These are phyloP conservation scores for Amylocarpus encephaloides DNA, from an alignment of 2,329 filamentous ascomycete genomes.

Conservation along the genomic window DNA sequence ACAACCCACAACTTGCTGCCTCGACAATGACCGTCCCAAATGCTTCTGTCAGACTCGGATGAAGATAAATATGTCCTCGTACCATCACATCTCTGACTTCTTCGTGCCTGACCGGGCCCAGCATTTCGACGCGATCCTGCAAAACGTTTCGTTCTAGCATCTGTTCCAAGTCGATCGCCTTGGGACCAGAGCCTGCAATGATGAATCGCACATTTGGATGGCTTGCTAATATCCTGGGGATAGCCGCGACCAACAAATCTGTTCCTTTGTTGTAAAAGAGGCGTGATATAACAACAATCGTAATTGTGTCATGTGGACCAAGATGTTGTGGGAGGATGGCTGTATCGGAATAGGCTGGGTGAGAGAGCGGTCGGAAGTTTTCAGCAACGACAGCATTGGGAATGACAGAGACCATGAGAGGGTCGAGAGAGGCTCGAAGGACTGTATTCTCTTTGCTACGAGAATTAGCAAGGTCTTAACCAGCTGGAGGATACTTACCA, in stretches of 20 bases:
- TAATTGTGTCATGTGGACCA: slow-evolving; percentile 80
- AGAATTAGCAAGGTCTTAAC: slow-evolving; percentile 18
- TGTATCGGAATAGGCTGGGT: slow-evolving; percentile 37
- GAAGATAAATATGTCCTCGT: slow-evolving; percentile 90
- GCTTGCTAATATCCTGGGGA: slow-evolving; percentile 81
- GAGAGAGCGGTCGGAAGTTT: slow-evolving; percentile 74
- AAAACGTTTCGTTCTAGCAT: slow-evolving; percentile 95
- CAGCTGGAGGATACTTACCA: slow-evolving; percentile 52
- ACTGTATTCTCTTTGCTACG: slow-evolving; percentile 94
- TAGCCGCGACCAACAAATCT: slow-evolving; percentile 91
- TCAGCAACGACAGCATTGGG: slow-evolving; percentile 96
- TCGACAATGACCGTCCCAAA: slow-evolving; percentile 98
- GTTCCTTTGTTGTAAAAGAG: slow-evolving; percentile 99
- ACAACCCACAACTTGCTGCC: slow-evolving; percentile 89
- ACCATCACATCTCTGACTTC: slow-evolving; percentile 98
- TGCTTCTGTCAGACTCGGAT: slow-evolving; percentile 90
- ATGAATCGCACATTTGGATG: slow-evolving; percentile 95
- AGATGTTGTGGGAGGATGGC: slow-evolving; percentile 56
- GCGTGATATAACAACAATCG: slow-evolving; percentile 93
- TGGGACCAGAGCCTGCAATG: slow-evolving; percentile 91
- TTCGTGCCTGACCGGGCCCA: slow-evolving; percentile 89
- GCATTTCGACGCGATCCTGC: slow-evolving; percentile 86
- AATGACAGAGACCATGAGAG: slow-evolving; percentile 95
- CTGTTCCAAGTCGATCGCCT: slow-evolving; percentile 95
- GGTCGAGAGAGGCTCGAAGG: slow-evolving; percentile 86